Base-by-base conservation (phyloP, 371 early-diverging fungal genomes). In the Mucor circinelloides region DNA sequence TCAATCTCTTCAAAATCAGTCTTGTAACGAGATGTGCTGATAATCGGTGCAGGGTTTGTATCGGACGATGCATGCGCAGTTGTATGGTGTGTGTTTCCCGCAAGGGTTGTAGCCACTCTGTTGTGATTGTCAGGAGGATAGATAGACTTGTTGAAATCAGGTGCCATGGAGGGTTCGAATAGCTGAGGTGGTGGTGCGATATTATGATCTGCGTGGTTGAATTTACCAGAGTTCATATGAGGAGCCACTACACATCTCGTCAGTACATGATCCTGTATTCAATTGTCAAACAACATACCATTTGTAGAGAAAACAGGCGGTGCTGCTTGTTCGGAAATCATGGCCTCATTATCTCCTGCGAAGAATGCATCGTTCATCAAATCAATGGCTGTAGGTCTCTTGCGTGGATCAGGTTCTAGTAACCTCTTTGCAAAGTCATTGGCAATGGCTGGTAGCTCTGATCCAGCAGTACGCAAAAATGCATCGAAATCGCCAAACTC, bases 1-100 rank as follows among this genome's bases (percentile, higher is more conserved):
- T 93, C 94, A 32, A 97, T 82, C 72, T 98, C 97, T 70, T 97
- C 95, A 83, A 97, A 97, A 71, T 97, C 97, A 3, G 89, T 73
- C 63, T 81, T 85, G 75, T 97, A 97, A 3, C 94, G 84, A 5
- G 94, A 93, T 1, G 60, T 58, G 31, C 58, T 66, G 32, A 63
- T 57, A 1, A 31, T 61, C 3, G 67, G 50, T 25, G 64, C 48
- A 28, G 54, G 54, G 32, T 15, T 25, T 8, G 64, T 13, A 17
- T 42, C 25, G 2, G 66, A 56, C 17, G 61, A 54, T 0, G 68
- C 50, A 13, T 48, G 46, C 0, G 7, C 27, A 32, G 21, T 23
- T 3, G 23, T 8, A 2, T 52, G 52, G 3, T 52, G 52, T 31
- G 56, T 32, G 19, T 10, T 52, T 19, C 3, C 32, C 23, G 36